Base-by-base conservation (phyloP, 2,329 filamentous ascomycete species). In the Sclerotinia subarctica region DNA sequence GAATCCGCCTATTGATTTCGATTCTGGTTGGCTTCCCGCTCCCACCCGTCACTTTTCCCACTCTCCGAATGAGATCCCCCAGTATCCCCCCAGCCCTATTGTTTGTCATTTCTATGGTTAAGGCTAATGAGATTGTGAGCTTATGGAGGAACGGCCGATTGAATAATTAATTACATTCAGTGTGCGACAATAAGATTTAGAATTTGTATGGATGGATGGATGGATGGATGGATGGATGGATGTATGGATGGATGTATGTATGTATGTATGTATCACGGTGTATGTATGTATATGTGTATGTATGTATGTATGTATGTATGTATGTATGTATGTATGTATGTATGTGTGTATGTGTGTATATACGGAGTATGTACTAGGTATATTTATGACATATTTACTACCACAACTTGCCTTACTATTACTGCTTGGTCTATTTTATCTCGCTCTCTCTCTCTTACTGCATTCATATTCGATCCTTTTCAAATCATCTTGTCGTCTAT, bases 31-130 rank as follows among this genome's bases (percentile, higher is more conserved):
- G n/a, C 13, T 51, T 35, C n/a, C 32, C 59, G 46, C 59, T 38
- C 32, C 38, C 46, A 38, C 38, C 59, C 59, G 32, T 60, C 32
- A 17, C 13, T 29, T 35, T 26, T 62, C 26, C 44, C 58, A 62
- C 29, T 51, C 46, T 47, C 59, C 46, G 59, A 32, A 46, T 46
- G 57, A 59, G 44, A 51, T 62, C 46, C 59, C 59, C 59, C 11
- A 42, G 59, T 51, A 26, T 38, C 59, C 15, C 15, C 38, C 59
- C 59, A 63, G 59, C 59, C 59, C 59, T 63, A 63, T 21, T 60
- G 58, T 38, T 62, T 62, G 29, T 26, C n/a, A 51, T 17, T 62
- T 15, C 21, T 62, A 51, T 62, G 47, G 46, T 51, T 51, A 51
- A 62, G 59, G 46, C 59, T 63, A 26, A 42, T 63, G 54, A 24